A percentile compares a stretch with the other conserved stretches of the same genome.
These are phyloP conservation scores for Cercophora newfieldiana DNA, from an alignment of 495 filamentous ascomycete genomes.

Conservation along the genomic window DNA sequence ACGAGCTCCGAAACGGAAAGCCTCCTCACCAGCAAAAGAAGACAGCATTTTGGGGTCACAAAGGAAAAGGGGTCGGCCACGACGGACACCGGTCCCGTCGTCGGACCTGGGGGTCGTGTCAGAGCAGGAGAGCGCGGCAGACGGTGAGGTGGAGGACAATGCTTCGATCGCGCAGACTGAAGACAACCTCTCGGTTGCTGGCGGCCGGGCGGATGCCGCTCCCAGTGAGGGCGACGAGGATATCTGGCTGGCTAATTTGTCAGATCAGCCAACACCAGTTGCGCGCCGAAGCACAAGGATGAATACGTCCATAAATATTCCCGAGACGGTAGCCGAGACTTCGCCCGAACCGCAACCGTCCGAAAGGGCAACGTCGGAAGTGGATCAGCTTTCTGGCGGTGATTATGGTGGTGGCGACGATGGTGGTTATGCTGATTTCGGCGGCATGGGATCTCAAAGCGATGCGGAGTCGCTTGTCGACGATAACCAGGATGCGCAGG, in stretches of 20 bases:
- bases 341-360: neutral
- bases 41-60: slow-evolving; percentile 22
- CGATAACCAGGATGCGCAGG: slow-evolving; percentile 7
- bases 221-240: slow-evolving; percentile 29
- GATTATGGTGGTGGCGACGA: slow-evolving; percentile 24
- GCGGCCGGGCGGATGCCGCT: neutral
- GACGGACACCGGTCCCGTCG: slow-evolving; percentile 22
- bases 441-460: slow-evolving; percentile 27
- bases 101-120: slow-evolving; percentile 23
- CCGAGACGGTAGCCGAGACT: neutral
- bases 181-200: slow-evolving; percentile 11
- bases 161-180: slow-evolving; percentile 15
- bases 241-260: slow-evolving; percentile 37
- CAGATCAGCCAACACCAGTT: slow-evolving; percentile 29
- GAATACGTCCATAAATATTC: neutral
- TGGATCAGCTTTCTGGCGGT: slow-evolving; percentile 7
- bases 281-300: slow-evolving; percentile 14
- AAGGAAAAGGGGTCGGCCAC: slow-evolving; percentile 35
- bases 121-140: slow-evolving; percentile 21
- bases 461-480: slow-evolving; percentile 25
- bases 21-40: slow-evolving; percentile 26
- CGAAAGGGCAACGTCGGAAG: neutral
- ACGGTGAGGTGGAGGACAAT: slow-evolving; percentile 23
- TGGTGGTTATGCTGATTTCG: slow-evolving; percentile 19
- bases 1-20: slow-evolving; percentile 30